Conservation (phyloP, 2,329 filamentous ascomycete genomes). For the Phoma sp. region DNA sequence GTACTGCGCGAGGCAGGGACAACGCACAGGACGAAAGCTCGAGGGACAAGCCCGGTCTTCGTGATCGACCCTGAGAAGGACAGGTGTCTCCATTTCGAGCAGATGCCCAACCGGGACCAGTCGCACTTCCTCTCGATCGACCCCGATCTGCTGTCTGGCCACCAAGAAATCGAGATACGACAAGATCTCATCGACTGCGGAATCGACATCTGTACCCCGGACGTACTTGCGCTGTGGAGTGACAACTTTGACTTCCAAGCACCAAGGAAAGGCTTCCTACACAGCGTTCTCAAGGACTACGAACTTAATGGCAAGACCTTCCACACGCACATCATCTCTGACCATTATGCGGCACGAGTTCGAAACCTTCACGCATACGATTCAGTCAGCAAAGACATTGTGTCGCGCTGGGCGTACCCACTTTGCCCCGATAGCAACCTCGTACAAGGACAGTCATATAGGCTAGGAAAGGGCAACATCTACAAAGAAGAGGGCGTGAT, state of each 20-base stretch:
- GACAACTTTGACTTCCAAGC: conserved; percentile 98
- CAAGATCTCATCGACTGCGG: conserved; percentile 91
- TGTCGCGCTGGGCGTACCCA: conserved; percentile 86
- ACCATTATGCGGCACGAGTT: conserved; percentile 85
- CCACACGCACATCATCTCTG: conserved; percentile 82
- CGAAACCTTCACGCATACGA: conserved; percentile 90
- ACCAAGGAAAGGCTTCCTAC: conserved; percentile 84
- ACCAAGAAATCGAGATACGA: conserved; percentile 80
- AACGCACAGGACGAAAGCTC: conserved; percentile 77
- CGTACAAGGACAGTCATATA: conserved; percentile 77
- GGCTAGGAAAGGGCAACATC: conserved; percentile 70
- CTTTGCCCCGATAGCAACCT: conserved; percentile 90
- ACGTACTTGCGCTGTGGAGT: conserved; percentile 92
- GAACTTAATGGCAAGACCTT: conserved; percentile 98
- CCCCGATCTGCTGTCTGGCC: conserved; percentile 74
- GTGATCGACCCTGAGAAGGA: conserved; percentile 81
- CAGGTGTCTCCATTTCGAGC: conserved; percentile 91
- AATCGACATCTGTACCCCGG: conserved; percentile 96
- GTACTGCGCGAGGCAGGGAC: conserved; percentile 79
- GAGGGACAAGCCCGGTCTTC: conserved; percentile 80
- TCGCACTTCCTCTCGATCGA: conserved; percentile 76
- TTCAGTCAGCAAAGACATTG: conserved; percentile 83
- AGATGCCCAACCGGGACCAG: conserved; percentile 74
- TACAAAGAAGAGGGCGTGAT: conserved; percentile 82
- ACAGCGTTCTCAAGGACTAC: conserved; percentile 93